Conservation (phyloP, 106 monocot genomes). For the Ottelia alismoides region DNA sequence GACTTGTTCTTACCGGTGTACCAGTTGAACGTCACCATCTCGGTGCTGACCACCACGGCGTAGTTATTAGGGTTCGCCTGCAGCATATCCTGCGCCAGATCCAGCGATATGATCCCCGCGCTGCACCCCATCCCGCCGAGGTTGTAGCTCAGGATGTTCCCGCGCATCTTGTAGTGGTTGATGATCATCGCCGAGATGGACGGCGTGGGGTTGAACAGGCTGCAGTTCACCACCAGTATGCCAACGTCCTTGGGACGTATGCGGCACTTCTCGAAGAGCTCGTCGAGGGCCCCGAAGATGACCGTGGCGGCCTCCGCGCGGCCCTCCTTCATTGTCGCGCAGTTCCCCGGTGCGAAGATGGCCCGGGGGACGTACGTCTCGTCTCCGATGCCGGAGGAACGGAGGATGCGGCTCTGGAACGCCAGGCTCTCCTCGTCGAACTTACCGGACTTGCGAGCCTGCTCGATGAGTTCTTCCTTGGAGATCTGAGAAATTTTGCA, state of each 20-base stretch:
- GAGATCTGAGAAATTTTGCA: constrained; percentile 41
- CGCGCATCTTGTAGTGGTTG: constrained; percentile 94
- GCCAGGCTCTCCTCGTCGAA: constrained; percentile 80
- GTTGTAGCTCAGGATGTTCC: constrained; percentile 15
- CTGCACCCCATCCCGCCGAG: constrained; percentile 15
- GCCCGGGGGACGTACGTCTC: constrained; percentile 79
- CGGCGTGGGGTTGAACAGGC: constrained; percentile 15
- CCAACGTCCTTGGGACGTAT: constrained; percentile 10
- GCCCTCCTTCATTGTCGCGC: constrained; percentile 27
- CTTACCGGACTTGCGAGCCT: constrained; percentile 76
- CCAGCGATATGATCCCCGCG: constrained; percentile 5
- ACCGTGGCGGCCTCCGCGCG: constrained; percentile 11
- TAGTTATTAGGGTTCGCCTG: constrained; percentile 4
- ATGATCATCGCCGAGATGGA: constrained; percentile 22
- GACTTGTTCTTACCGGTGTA: constrained; percentile 8
- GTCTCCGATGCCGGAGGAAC: constrained; percentile 85
- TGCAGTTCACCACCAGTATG: constrained; percentile 14
- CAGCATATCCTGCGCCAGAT: constrained; percentile 8
- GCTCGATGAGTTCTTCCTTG: constrained; percentile 75
- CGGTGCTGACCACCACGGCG: constrained; percentile 9
- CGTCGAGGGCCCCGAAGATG: constrained; percentile 11
- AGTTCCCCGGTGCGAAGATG: constrained; percentile 34
- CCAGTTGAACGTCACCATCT: constrained; percentile 12
- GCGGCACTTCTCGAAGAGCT: constrained; percentile 11
- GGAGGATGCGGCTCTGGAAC: constrained; percentile 76